Percentiles rank a stretch among this genome's conserved stretches.
Evolutionary conservation across 2,329 filamentous ascomycete genomes (phyloP).

Genomic region (Neonectria sp.): DNA sequence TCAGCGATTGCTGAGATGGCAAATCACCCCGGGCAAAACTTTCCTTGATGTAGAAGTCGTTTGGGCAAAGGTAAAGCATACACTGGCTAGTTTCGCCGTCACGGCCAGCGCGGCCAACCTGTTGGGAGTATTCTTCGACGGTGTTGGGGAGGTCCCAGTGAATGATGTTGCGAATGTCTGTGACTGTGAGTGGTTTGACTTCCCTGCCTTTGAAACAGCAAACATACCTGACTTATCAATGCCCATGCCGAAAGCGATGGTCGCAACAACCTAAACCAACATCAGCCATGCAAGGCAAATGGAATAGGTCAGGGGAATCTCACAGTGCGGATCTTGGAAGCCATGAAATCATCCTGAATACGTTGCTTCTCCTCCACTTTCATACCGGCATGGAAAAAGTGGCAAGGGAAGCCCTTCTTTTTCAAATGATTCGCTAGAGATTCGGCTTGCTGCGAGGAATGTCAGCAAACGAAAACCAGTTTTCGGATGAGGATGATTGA

Average conservation of each 20-base stretch:
- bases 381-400: constrained; percentile 67
- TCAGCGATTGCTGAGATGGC: constrained; percentile 66
- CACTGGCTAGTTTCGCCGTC: constrained; percentile 69
- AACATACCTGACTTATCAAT: constrained; percentile 64
- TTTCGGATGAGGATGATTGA: too few relatives aligned
- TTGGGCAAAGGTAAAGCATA: constrained; percentile 70
- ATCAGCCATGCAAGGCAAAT: constrained; percentile 5
- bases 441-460: constrained; percentile 58
- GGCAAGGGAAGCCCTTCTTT: constrained; percentile 57
- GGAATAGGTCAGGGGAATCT: not conserved
- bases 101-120: constrained; percentile 69
- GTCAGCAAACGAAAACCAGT: constrained; percentile 17
- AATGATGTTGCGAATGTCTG: constrained; percentile 68
- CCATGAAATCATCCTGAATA: constrained; percentile 69
- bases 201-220: accelerated
- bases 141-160: constrained; percentile 67
- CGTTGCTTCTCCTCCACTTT: constrained; percentile 59
- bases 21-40: constrained; percentile 73
- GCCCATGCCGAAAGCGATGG: constrained; percentile 73
- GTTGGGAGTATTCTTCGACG: constrained; percentile 71
- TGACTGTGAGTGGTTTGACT: constrained; percentile 10
- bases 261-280: constrained; percentile 55
- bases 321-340: constrained; percentile 55
- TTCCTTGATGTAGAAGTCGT: constrained; percentile 72
- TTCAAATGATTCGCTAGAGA: constrained; percentile 56